Evolutionary conservation across 805 yeast species (phyloP).

Genomic region (Kuraishia ogatae): DNA sequence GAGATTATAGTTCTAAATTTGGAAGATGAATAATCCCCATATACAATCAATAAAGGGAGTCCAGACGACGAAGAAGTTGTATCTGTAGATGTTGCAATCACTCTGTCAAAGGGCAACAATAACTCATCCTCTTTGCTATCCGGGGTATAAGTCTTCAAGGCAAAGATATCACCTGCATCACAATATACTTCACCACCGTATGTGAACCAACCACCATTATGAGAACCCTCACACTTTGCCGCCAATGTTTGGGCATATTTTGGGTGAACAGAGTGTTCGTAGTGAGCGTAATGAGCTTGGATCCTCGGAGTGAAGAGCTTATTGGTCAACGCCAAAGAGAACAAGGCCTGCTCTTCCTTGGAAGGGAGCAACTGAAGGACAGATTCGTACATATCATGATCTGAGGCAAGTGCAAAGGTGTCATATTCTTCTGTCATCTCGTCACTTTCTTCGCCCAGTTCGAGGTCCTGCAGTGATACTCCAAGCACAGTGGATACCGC

Average conservation of each 20-base stretch:
- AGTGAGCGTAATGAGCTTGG: slow-evolving; percentile 53
- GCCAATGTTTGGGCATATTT: slow-evolving; percentile 20
- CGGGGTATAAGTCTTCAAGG: slow-evolving; percentile 52
- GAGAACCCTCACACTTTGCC: slow-evolving; percentile 8
- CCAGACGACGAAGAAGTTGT: neutral
- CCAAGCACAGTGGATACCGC: slow-evolving; percentile 21
- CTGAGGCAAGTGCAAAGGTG: slow-evolving; percentile 10
- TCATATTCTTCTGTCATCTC: slow-evolving; percentile 16
- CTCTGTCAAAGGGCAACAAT: slow-evolving; percentile 46
- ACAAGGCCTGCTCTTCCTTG: slow-evolving; percentile 11
- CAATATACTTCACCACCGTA: slow-evolving; percentile 50
- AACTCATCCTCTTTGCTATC: slow-evolving; percentile 8
- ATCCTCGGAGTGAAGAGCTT: slow-evolving; percentile 53
- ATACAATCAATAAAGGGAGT: slow-evolving; percentile 51
- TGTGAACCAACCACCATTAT: slow-evolving; percentile 31
- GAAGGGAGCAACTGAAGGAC: slow-evolving; percentile 11
- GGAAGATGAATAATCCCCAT: slow-evolving; percentile 51
- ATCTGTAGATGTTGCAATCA: slow-evolving; percentile 43
- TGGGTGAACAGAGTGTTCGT: slow-evolving; percentile 25
- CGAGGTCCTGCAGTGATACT: slow-evolving; percentile 6
- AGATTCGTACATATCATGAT: slow-evolving; percentile 15
- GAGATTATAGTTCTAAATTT: slow-evolving; percentile 49
- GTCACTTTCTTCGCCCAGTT: slow-evolving; percentile 20
- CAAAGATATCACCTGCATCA: slow-evolving; percentile 66
- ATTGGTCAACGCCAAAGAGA: slow-evolving; percentile 35